Percentiles rank a stretch among this genome's conserved stretches.
These are phyloP conservation scores for Cetraspora pellucida DNA, from an alignment of 192 early-diverging fungal species.

Conservation along the genomic window DNA sequence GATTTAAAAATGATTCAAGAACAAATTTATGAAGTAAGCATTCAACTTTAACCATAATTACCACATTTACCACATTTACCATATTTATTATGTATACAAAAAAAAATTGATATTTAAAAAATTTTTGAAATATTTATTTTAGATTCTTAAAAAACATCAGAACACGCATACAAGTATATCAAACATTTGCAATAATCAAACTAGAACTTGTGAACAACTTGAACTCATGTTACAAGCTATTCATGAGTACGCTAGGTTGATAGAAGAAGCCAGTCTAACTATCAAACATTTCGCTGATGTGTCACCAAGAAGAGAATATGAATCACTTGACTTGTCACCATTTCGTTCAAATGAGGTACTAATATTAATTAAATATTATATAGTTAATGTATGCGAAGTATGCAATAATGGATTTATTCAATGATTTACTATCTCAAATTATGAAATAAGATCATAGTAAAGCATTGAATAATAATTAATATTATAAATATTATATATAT, in stretches of 20 bases:
- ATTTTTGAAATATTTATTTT: not conserved
- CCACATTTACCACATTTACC: no score
- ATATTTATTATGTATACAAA: no score
- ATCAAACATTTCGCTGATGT: constrained; percentile 37
- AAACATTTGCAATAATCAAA: constrained; percentile 25
- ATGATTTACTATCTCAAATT: no score
- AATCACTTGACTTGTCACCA: constrained; percentile 31
- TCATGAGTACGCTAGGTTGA: constrained; percentile 35
- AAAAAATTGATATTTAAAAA: no score
- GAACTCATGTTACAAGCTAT: constrained; percentile 35
- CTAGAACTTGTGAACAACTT: constrained; percentile 25
- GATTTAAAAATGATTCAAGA: constrained; percentile 33
- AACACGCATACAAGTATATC: not conserved
- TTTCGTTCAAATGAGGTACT: constrained; percentile 22
- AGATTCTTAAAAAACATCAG: constrained; percentile 32
- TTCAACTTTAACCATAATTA: not conserved
- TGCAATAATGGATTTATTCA: no score
- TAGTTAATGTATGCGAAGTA: no score
- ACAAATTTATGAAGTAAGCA: constrained; percentile 28
- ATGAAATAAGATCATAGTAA: no score
- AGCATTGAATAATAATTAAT: not conserved
- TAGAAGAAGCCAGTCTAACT: constrained; percentile 23
- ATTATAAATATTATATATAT: no score
- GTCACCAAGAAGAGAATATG: constrained; percentile 23
- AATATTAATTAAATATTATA: no score